Evolutionary conservation across 768 basidiomycete genomes (phyloP), one percentile per base, ranked within the genome.

Genomic region (Filobasidium floriforme): DNA sequence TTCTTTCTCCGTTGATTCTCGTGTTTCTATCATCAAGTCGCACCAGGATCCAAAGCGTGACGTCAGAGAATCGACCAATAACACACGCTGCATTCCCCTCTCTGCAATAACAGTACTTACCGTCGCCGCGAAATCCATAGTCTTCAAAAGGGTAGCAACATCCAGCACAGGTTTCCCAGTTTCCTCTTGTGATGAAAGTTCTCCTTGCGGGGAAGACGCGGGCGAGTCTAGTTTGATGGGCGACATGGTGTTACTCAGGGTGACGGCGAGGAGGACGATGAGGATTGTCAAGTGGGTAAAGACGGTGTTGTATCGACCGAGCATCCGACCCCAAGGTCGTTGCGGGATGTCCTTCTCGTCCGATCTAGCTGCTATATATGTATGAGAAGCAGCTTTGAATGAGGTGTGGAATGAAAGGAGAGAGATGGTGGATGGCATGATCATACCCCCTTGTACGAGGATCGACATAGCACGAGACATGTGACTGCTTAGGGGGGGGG

Each of bases 1-100:
- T 78, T 71, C 67, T 78, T 78, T 41, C 76, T 60, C 59, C 76
- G 62, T 61, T 78, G 76, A 68, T 76, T 74, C 0, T 70, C 68
- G 64, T 78, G 76, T 73, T 76, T 78, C 75, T 77, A 41, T 24
- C 7, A n/a, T n/a, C n/a, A 37, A 37, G 32, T 37, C 32, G 32
- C 32, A 37, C 32, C 59, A 41, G 32, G 0, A 10, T 12, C 40
- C n/a, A 1, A 12, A 44, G 15, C 18, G 28, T 60, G 59, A 24
- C 11, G 22, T 24, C 29, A 15, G 52, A 32, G n/a, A 54, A 19
- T 22, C 26, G 14, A 64, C 26, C 37, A 59, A 63, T 60, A 59
- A 15, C 28, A 24, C 24, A 60, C 66, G 51, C 41, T 46, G 37
- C 59, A 55, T 54, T 61, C 14, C 46, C 5, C 15, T 14, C 46